phyloP scores from a whole-genome alignment of 495 filamentous ascomycete genomes.

The Tuber indicum region DNA sequence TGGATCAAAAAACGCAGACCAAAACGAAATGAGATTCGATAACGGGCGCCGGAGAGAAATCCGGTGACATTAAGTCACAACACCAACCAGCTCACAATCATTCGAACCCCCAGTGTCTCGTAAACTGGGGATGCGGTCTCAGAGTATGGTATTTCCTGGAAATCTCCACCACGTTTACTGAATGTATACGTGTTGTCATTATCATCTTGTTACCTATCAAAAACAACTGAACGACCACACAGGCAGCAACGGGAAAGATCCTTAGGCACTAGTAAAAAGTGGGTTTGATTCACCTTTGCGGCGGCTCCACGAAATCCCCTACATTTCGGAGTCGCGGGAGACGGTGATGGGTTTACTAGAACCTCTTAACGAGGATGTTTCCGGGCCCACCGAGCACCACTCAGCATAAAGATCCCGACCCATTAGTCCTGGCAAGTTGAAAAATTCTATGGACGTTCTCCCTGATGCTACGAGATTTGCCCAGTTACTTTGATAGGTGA shows the following conservation, averaged over 20 bases:
- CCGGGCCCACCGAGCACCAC: background rate
- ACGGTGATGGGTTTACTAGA: background rate
- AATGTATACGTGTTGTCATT: background rate
- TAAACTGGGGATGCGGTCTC: background rate
- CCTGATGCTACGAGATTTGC: background rate
- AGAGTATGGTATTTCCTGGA: background rate
- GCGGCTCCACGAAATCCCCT: background rate
- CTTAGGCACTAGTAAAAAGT: background rate
- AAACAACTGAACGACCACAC: background rate
- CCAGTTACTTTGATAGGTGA: background rate
- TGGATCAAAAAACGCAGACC: background rate
- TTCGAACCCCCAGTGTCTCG: background rate
- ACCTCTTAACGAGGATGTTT: background rate
- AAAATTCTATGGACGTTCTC: background rate
- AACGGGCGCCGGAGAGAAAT: background rate
- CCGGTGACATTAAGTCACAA: background rate
- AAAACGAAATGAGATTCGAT: background rate
- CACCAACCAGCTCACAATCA: background rate
- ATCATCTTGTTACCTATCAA: background rate
- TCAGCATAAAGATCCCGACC: background rate
- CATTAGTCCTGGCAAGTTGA: background rate
- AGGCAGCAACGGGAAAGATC: background rate
- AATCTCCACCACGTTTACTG: constrained; percentile 3
- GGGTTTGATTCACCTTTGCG: background rate
- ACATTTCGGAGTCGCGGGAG: background rate